Percentiles rank a stretch among this genome's conserved stretches.
These are phyloP conservation scores for Apiotrichum akiyoshidainum DNA, from an alignment of 1,284 basidiomycete species.

Conservation along the genomic window DNA sequence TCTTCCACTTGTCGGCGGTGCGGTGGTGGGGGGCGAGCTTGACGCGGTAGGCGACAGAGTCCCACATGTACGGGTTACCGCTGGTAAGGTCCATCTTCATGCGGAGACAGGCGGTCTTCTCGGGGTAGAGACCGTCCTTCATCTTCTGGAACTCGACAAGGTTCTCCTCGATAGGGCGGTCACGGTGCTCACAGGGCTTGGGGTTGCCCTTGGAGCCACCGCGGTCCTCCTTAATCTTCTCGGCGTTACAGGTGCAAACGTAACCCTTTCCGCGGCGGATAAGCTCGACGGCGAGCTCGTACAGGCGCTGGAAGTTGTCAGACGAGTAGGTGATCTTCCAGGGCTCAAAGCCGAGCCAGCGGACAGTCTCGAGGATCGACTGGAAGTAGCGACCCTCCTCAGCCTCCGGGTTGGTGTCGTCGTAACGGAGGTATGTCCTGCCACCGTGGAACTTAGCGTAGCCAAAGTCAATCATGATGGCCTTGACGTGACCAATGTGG, in stretches of 20 bases:
- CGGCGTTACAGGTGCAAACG: slow-evolving; percentile 91
- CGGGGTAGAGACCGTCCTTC: slow-evolving; percentile 84
- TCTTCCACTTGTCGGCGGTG: slow-evolving; percentile 84
- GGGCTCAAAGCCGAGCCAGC: slow-evolving; percentile 97
- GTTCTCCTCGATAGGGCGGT: slow-evolving; percentile 78
- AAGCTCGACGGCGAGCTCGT: slow-evolving; percentile 85
- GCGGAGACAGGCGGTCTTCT: slow-evolving; percentile 85
- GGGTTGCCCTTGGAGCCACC: slow-evolving; percentile 81
- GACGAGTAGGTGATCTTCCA: slow-evolving; percentile 99
- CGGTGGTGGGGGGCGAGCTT: slow-evolving; percentile 88
- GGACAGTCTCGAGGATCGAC: slow-evolving; percentile 89
- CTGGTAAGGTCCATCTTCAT: slow-evolving; percentile 97
- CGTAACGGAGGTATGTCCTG: slow-evolving; percentile 85
- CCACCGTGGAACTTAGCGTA: slow-evolving; percentile 90
- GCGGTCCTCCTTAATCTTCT: slow-evolving; percentile 84
- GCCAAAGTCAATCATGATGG: slow-evolving; percentile 97
- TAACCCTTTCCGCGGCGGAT: slow-evolving; percentile 90
- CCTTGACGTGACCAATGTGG: slow-evolving; percentile 96
- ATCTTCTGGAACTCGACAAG: slow-evolving; percentile 86
- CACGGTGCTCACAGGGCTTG: slow-evolving; percentile 79
- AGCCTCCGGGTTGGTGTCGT: slow-evolving; percentile 98
- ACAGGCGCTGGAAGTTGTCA: slow-evolving; percentile 89
- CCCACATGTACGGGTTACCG: slow-evolving; percentile 99
- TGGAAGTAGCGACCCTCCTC: slow-evolving; percentile 96
- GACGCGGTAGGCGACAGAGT: slow-evolving; percentile 93